Conservation (phyloP, 2,329 filamentous ascomycete species). For the Neocucurbitaria cava region DNA sequence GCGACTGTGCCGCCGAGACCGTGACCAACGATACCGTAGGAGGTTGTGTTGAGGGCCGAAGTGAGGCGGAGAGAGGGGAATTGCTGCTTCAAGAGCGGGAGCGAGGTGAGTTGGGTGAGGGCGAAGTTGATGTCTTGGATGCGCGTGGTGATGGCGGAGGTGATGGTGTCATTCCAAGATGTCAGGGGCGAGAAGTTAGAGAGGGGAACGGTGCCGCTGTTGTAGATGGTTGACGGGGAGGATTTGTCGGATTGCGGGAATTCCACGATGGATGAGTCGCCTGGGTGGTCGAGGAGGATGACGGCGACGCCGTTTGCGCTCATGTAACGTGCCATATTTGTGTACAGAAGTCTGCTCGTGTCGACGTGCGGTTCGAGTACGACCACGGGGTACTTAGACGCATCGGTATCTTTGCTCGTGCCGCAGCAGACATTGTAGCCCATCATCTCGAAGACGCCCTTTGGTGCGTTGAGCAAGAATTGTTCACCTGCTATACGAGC, state of each 20-base stretch:
- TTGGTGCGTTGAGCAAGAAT: constrained; percentile 30
- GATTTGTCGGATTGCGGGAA: constrained; percentile 34
- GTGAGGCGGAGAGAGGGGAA: constrained; percentile 23
- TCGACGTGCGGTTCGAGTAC: constrained; percentile 57
- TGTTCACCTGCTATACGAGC: constrained; percentile 26
- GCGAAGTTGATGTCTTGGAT: constrained; percentile 26
- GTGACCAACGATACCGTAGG: constrained; percentile 31
- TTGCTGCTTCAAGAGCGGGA: constrained; percentile 2
- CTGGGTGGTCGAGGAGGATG: constrained; percentile 58
- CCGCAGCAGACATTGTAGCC: constrained; percentile 25
- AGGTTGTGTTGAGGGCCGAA: constrained; percentile 5
- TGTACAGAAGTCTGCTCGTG: constrained; percentile 54
- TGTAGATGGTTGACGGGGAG: constrained; percentile 24
- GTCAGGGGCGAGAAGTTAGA: constrained; percentile 21
- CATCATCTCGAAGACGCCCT: constrained; percentile 28
- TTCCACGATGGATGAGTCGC: constrained; percentile 55
- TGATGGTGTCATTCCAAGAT: constrained; percentile 22
- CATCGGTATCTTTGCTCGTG: constrained; percentile 8
- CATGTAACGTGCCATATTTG: constrained; percentile 53
- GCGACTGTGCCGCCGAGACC: constrained; percentile 39
- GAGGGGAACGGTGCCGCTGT: constrained; percentile 23
- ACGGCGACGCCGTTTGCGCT: constrained; percentile 57
- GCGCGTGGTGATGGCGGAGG: constrained; percentile 20
- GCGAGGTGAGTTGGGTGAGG: constrained; percentile 15
- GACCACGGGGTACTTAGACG: constrained; percentile 30